Evolutionary conservation across 2,329 filamentous ascomycete species (phyloP).

Genomic region (Tolypocladium nubicola): DNA sequence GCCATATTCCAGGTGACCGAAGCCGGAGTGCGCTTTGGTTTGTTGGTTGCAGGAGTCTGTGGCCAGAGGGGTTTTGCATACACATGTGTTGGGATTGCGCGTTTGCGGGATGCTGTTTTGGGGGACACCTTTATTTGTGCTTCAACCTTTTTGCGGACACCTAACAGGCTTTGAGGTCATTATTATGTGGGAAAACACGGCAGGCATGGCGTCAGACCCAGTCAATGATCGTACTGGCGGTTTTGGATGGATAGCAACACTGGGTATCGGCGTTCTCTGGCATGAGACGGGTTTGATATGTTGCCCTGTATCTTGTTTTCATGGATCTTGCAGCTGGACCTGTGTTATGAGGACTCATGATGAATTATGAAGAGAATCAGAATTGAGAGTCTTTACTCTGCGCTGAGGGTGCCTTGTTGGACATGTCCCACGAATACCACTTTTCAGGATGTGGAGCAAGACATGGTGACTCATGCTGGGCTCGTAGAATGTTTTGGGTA

Average conservation of each 20-base stretch:
- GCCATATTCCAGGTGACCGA: conserved; percentile 63
- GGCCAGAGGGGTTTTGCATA: not conserved
- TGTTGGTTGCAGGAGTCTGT: not conserved
- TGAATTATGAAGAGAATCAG: not conserved
- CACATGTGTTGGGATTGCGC: no score
- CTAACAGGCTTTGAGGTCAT: not conserved
- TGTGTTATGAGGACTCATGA: not conserved
- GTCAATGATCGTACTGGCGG: not conserved
- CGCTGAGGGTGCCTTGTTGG: not conserved
- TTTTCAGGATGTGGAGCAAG: not conserved
- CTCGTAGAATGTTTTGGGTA: not conserved
- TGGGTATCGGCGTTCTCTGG: not conserved
- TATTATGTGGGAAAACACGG: not conserved
- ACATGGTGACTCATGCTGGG: not conserved
- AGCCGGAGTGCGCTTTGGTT: no score
- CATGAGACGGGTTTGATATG: not conserved
- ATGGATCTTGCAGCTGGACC: not conserved
- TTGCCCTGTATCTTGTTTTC: not conserved
- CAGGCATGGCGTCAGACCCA: not conserved
- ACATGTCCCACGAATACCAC: not conserved
- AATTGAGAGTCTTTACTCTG: not conserved
- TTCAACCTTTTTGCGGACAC: not conserved
- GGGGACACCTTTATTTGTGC: not conserved
- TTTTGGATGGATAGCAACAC: not conserved
- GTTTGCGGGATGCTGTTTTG: not conserved